These are phyloP conservation scores for Diaporthe vexans DNA, from an alignment of 2,329 filamentous ascomycete genomes.

Conservation along the genomic window DNA sequence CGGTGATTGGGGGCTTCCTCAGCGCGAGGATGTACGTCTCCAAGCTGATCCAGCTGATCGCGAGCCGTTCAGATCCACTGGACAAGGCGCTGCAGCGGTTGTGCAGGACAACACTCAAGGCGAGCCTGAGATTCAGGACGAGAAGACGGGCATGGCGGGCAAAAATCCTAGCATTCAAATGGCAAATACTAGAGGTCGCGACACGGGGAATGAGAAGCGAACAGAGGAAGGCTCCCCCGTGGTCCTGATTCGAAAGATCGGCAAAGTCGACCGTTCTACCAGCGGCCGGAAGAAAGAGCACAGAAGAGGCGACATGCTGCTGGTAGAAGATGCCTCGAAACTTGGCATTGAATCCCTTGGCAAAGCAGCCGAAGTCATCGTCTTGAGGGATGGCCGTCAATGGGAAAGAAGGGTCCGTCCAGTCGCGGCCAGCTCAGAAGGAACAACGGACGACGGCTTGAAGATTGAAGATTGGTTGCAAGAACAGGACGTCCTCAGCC, in stretches of 20 bases:
- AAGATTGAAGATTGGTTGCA: constrained; percentile 36
- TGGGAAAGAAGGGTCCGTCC: constrained; percentile 33
- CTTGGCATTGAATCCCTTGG: constrained; percentile 54
- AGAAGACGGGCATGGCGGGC: neutral
- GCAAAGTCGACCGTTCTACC: neutral
- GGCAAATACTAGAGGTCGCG: neutral
- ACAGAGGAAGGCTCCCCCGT: neutral
- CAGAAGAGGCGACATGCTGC: constrained; percentile 38
- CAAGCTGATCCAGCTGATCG: neutral
- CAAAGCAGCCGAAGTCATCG: constrained; percentile 59
- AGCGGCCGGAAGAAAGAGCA: constrained; percentile 40
- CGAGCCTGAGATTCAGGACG: neutral
- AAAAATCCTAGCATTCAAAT: neutral
- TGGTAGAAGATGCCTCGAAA: constrained; percentile 34
- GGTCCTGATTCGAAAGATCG: neutral
- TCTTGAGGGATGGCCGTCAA: constrained; percentile 57
- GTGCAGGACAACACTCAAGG: neutral
- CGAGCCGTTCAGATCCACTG: neutral
- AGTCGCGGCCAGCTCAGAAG: neutral
- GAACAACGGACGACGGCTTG: neutral
- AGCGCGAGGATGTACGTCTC: neutral
- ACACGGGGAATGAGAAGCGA: neutral
- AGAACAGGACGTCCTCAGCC: constrained; percentile 44
- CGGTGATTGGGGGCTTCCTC: neutral
- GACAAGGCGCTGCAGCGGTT: neutral